A percentile compares a stretch with the other conserved stretches of the same genome.
phyloP scores from a whole-genome alignment of 768 basidiomycete genomes.

The Lactarius indigo region DNA sequence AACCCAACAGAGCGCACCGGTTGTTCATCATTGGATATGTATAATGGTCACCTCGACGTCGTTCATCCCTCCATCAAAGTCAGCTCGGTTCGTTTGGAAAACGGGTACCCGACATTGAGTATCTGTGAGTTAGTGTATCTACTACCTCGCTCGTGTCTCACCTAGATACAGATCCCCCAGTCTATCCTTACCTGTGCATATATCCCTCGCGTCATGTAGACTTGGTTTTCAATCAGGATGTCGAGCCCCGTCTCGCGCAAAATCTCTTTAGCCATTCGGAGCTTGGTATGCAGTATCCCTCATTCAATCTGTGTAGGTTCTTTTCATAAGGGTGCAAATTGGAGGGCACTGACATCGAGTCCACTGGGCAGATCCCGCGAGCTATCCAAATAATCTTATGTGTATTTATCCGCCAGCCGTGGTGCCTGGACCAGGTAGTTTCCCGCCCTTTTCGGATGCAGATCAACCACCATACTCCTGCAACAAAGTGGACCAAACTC shows the following conservation, averaged over 20 bases:
- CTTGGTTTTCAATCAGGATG: background rate
- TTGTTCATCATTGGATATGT: constrained; percentile 1
- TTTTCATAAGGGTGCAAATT: background rate
- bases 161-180: constrained; percentile 19
- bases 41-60: background rate
- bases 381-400: constrained; percentile 13
- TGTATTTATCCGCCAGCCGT: constrained; percentile 7
- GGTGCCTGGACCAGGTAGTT: background rate
- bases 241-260: constrained; percentile 27
- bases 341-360: background rate
- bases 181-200: constrained; percentile 14
- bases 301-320: constrained; percentile 15
- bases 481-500: background rate
- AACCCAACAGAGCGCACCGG: background rate
- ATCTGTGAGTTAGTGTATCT: constrained; percentile 12
- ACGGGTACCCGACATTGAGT: constrained; percentile 7
- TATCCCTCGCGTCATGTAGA: background rate
- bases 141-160: background rate
- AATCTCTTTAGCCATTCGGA: constrained; percentile 12
- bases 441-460: background rate
- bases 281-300: constrained; percentile 16
- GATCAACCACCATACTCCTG: constrained; percentile 9
- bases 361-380: constrained; percentile 7
- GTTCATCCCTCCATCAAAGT: background rate
- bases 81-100: background rate